A percentile compares a stretch with the other conserved stretches of the same genome.
Evolutionary conservation across 495 filamentous ascomycete genomes (phyloP).

Genomic region (Aspergillus ellipticus): DNA sequence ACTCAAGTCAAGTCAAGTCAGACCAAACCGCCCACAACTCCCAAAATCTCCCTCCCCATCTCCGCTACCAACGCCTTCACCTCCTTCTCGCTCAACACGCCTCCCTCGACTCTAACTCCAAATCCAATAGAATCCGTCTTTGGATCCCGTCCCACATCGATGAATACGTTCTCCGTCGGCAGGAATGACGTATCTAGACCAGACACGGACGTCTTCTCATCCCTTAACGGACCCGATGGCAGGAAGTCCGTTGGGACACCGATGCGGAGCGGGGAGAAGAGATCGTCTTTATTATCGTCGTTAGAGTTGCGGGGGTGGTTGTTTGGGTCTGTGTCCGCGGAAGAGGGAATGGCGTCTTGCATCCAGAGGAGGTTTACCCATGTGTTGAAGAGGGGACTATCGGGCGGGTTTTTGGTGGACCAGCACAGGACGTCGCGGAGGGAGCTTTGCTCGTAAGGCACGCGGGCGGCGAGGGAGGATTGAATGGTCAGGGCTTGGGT

Average conservation of each 20-base stretch:
- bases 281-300: neutral
- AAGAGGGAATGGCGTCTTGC: slow-evolving; percentile 15
- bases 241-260: slow-evolving; percentile 27
- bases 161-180: slow-evolving; percentile 25
- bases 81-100: slow-evolving; percentile 16
- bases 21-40: slow-evolving; percentile 8
- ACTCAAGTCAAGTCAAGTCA: too few species aligned
- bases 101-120: slow-evolving; percentile 26
- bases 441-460: slow-evolving; percentile 30
- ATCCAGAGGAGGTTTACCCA: slow-evolving; percentile 36
- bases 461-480: slow-evolving; percentile 23
- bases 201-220: slow-evolving; percentile 17
- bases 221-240: slow-evolving; percentile 8
- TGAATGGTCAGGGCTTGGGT: slow-evolving; percentile 20
- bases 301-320: neutral
- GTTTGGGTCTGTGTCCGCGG: neutral
- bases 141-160: slow-evolving; percentile 25
- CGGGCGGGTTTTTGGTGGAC: slow-evolving; percentile 6
- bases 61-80: slow-evolving; percentile 19
- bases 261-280: slow-evolving; percentile 21
- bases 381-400: slow-evolving; percentile 26
- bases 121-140: slow-evolving; percentile 28
- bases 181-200: slow-evolving; percentile 23
- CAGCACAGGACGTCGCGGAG: slow-evolving; percentile 22
- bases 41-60: slow-evolving; percentile 21